These are phyloP conservation scores for Coemansia sp. DNA, from an alignment of 192 early-diverging fungal species.

Conservation along the genomic window DNA sequence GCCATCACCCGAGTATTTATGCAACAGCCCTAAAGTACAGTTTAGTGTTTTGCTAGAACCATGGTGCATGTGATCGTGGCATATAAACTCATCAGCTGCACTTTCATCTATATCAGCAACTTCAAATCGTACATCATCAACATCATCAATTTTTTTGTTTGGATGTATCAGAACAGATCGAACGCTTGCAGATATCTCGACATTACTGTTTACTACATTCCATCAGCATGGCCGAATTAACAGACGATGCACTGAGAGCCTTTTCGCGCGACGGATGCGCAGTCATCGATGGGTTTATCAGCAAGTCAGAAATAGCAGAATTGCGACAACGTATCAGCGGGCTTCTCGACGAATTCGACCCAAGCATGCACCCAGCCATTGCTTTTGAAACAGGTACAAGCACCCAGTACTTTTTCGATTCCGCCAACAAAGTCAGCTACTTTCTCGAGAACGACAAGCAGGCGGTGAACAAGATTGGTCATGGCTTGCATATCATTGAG, in stretches of 20 bases:
- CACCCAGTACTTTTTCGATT: constrained; percentile 86
- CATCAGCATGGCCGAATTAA: not conserved
- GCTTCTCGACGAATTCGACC: constrained; percentile 65
- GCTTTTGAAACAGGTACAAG: constrained; percentile 79
- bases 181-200: too few relatives aligned
- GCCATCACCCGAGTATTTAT: too few relatives aligned
- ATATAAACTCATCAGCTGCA: not conserved
- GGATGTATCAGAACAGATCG: not conserved
- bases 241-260: constrained; percentile 2
- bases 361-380: constrained; percentile 72
- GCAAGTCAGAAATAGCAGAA: constrained; percentile 4
- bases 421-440: constrained; percentile 79
- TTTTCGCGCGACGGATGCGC: constrained; percentile 35
- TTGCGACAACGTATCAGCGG: constrained; percentile 29
- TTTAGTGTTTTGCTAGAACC: too few relatives aligned
- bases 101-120: not conserved
- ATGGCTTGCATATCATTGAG: constrained; percentile 83
- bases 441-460: constrained; percentile 81
- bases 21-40: too few relatives aligned
- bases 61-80: not conserved
- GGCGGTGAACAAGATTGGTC: constrained; percentile 90
- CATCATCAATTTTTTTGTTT: not conserved
- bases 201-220: not conserved
- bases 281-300: constrained; percentile 27
- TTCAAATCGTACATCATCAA: too few relatives aligned